Evolutionary conservation across 441 rosid species (phyloP), one percentile per base, ranked within the genome.

Genomic region (Cnidoscolus chayamansa): DNA sequence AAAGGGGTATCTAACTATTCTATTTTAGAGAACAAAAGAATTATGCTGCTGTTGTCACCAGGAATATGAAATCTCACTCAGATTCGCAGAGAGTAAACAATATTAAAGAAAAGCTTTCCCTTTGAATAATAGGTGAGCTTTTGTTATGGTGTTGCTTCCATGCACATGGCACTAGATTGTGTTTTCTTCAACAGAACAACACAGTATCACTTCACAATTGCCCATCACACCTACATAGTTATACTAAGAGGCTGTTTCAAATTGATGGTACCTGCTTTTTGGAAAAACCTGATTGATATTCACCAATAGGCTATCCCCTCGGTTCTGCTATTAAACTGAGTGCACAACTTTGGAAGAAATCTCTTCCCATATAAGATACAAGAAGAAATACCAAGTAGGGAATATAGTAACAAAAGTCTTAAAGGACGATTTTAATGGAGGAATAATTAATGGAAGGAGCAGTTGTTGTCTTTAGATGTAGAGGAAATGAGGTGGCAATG

Each of bases 1-100:
- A 32, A 69, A 65, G 49, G 67, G 51, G 72, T 8, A 71, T 54
- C 70, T 49, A 71, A 48, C 1, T 48, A 45, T 9, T 30, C 17
- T 47, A 43, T 16, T 72, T 63, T 10, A 51, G 60, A 74, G 76
- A 73, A 74, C 72, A 76, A 76, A 76, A 71, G 81, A 76, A 76
- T 74, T 69, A 74, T 78, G 12, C 72, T 75, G 78, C 72, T 72
- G 77, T 57, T 76, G 79, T 80, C 82, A 35, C 40, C 40, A 4
- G 40, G 40, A 47, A 58, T 35, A 67, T 73, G 70, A 64, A 76
- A 70, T 61, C 73, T 66, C 60, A 74, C 63, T 67, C 77, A 53
- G 55, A 61, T 25, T 7, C 11, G 6, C 56, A 54, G 59, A 40
- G 13, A 1, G 43, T 30, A 9, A 66, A 65, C 4, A 53, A 37